Conservation (phyloP, 225 moss, liverwort and hornwort species). For the Pleurozium schreberi region DNA sequence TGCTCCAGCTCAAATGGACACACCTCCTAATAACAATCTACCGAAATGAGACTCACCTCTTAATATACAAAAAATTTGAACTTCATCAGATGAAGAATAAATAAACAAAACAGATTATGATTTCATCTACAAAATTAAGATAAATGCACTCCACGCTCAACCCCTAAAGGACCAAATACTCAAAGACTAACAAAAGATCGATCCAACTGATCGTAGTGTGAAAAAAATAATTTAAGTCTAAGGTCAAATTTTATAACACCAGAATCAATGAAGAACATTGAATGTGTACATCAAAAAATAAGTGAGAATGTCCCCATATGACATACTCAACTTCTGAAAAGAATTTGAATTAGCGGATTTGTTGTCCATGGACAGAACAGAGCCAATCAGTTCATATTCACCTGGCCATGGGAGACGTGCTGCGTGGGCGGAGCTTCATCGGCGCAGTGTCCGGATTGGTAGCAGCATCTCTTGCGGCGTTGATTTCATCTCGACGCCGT, state of each 20-base stretch:
- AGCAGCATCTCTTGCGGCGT: constrained; percentile 1
- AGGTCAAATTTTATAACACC: neutral
- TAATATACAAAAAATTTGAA: neutral
- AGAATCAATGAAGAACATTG: neutral
- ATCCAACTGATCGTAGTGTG: neutral
- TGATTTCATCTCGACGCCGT: constrained; percentile 27
- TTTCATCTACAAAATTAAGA: neutral
- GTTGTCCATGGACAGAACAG: neutral
- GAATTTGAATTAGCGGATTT: neutral
- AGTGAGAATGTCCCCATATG: neutral
- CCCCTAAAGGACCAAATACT: neutral
- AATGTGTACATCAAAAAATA: neutral
- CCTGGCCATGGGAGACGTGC: constrained; percentile 12
- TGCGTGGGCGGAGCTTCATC: neutral
- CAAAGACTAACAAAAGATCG: neutral
- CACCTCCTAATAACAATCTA: neutral
- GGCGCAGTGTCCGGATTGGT: neutral
- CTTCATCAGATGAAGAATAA: neutral
- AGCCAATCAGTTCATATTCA: neutral
- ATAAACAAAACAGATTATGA: too few species aligned
- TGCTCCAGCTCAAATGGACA: neutral
- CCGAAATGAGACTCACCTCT: neutral
- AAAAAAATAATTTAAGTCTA: neutral
- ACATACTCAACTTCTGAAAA: neutral
- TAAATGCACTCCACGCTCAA: neutral